These are phyloP conservation scores for Lycium barbarum DNA, from an alignment of 257 asterid genomes.

Conservation along the genomic window DNA sequence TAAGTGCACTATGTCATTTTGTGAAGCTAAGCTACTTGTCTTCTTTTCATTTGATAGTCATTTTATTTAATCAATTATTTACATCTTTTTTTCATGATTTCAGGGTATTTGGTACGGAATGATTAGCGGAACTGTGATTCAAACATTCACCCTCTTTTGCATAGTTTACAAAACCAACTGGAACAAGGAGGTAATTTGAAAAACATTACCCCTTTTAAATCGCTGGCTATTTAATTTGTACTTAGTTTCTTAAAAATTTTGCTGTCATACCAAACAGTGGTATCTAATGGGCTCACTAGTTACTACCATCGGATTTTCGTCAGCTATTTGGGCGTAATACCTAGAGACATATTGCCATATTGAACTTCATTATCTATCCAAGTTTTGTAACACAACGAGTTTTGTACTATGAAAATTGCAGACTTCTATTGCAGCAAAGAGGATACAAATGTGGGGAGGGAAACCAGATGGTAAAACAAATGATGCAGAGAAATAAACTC, in stretches of 20 bases:
- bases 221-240: too few species aligned
- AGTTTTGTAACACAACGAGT: not conserved
- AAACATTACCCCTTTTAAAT: not conserved
- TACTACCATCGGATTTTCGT: too few species aligned
- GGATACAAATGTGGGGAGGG: conserved; percentile 50
- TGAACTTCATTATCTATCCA: not conserved
- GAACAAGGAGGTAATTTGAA: conserved; percentile 38
- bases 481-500: conserved; percentile 4
- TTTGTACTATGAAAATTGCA: conserved; percentile 12
- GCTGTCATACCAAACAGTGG: too few species aligned
- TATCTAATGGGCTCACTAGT: too few species aligned
- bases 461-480: conserved; percentile 21
- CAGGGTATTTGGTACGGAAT: conserved; percentile 41
- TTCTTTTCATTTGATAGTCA: not conserved
- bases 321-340: not conserved
- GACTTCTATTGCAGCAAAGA: conserved; percentile 49
- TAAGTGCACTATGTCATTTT: conserved; percentile 21
- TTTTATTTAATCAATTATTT: not conserved
- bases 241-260: too few species aligned
- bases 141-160: conserved; percentile 33
- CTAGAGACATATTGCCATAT: not conserved
- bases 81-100: not conserved
- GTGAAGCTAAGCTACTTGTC: not conserved
- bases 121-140: conserved; percentile 34
- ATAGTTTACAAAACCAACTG: conserved; percentile 39